A percentile compares a stretch with the other conserved stretches of the same genome.
phyloP scores from a whole-genome alignment of 768 basidiomycete species.

The Thelephora ganbajun region DNA sequence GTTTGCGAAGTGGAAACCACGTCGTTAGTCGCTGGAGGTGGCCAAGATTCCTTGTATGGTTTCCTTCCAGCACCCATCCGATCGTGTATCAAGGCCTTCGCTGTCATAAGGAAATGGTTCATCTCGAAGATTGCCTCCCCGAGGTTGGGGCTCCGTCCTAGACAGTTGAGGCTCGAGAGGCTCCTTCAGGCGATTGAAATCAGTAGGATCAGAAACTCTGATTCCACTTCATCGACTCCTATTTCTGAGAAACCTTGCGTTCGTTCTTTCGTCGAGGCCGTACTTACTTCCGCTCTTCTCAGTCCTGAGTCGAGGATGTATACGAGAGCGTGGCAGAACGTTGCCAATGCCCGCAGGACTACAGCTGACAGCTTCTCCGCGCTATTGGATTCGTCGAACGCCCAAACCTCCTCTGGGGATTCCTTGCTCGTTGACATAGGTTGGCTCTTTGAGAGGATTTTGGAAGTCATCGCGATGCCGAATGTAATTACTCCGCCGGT shows the following conservation, averaged over 20 bases:
- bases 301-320: slow-evolving; percentile 73
- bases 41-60: slow-evolving; percentile 58
- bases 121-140: slow-evolving; percentile 55
- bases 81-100: slow-evolving; percentile 64
- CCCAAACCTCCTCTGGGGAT: slow-evolving; percentile 27
- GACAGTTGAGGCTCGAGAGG: slow-evolving; percentile 64
- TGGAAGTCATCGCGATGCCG: slow-evolving; percentile 65
- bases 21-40: slow-evolving; percentile 51
- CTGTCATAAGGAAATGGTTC: slow-evolving; percentile 68
- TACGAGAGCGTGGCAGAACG: slow-evolving; percentile 62
- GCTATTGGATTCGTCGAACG: slow-evolving; percentile 32
- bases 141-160: slow-evolving; percentile 42
- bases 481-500: slow-evolving; percentile 46
- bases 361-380: slow-evolving; percentile 46
- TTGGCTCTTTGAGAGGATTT: slow-evolving; percentile 70
- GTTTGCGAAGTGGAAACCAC: slow-evolving; percentile 64
- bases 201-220: slow-evolving; percentile 37
- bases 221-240: slow-evolving; percentile 13
- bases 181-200: slow-evolving; percentile 63
- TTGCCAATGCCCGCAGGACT: slow-evolving; percentile 48
- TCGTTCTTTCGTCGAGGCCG: slow-evolving; percentile 71
- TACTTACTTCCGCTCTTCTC: slow-evolving; percentile 59
- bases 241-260: slow-evolving; percentile 46
- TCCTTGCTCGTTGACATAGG: slow-evolving; percentile 63
- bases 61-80: slow-evolving; percentile 64